Evolutionary conservation across 1,139 yeast species (phyloP).

Genomic region (Candida albicans): DNA sequence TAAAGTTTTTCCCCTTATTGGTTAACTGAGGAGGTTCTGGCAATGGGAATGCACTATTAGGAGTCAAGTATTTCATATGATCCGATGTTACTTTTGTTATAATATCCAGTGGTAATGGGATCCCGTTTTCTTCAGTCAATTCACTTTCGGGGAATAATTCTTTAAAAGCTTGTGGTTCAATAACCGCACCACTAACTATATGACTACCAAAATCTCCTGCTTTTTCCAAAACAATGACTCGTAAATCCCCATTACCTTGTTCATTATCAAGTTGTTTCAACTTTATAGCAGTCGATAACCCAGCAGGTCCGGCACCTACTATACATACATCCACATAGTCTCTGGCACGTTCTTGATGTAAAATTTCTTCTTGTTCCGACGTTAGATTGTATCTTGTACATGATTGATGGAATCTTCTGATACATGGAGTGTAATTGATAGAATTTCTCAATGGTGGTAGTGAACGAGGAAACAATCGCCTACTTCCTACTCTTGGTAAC

Average conservation of each 20-base stretch:
- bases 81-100: conserved; percentile 73
- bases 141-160: conserved; percentile 77
- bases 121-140: conserved; percentile 54
- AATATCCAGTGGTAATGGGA: conserved; percentile 74
- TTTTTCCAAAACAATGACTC: conserved; percentile 89
- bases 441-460: neutral
- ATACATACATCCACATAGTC: conserved; percentile 92
- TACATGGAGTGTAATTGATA: neutral
- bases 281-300: conserved; percentile 88
- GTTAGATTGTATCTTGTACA: conserved; percentile 11
- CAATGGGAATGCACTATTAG: conserved; percentile 57
- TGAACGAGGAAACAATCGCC: neutral
- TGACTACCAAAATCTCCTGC: conserved; percentile 93
- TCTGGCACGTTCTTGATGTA: conserved; percentile 66
- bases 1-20: conserved; percentile 78
- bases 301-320: conserved; percentile 98
- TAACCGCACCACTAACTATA: conserved; percentile 88
- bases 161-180: conserved; percentile 83
- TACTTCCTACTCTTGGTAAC: conserved; percentile 1
- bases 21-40: conserved; percentile 95
- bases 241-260: conserved; percentile 61
- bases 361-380: conserved; percentile 45
- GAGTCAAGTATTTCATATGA: conserved; percentile 66
- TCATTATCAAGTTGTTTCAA: conserved; percentile 81
- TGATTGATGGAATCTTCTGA: conserved; percentile 1